Base-by-base conservation (phyloP, 495 filamentous ascomycete species). In the Aspergillus coremiiformis region DNA sequence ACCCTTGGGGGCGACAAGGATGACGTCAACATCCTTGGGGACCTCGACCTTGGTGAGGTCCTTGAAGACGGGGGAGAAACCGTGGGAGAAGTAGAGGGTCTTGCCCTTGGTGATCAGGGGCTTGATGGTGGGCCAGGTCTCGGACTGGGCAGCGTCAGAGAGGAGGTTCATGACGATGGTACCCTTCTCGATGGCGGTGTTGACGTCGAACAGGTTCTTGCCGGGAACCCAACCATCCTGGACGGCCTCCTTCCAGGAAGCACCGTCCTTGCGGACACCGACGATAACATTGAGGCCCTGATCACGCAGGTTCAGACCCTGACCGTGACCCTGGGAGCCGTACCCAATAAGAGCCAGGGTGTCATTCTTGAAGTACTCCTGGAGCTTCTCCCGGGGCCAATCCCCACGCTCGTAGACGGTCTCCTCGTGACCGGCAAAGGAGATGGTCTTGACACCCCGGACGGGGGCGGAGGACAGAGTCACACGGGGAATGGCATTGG, bases 11-110 rank as follows among this genome's bases (percentile, higher is more conserved):
- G 93, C 93, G 65, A 94, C 89, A 69, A 98, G 93, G 78, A 98
- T 98, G 67, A 98, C 94, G 74, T 97, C 93, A 61, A 98, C 87
- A 74, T 96, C 87, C 49, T 69, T 79, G 70, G 93, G 93, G 56
- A 96, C 87, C 46, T 98, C 92, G 70, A 98, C 93, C 76, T 96
- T 95, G 83, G 93, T 98, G 62, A 93, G 83, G 72, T 95, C 86
- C 79, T 96, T 96, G 89, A 98, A 98, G 73, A 98, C 91, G 65
- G 93, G 93, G 55, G 93, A 98, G 87, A 98, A 98, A 70, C 93
- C 93, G 82, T 98, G 93, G 49, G 93, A 96, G 84, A 98, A 98
- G 84, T 98, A 98, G 64, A 98, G 86, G 42, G 93, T 98, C 90
- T 97, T 98, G 77, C 87, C 94, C 85, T 96, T 94, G 76, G 87